Evolutionary conservation across 768 basidiomycete species (phyloP).

Genomic region (Clitopilus passeckerianus): DNA sequence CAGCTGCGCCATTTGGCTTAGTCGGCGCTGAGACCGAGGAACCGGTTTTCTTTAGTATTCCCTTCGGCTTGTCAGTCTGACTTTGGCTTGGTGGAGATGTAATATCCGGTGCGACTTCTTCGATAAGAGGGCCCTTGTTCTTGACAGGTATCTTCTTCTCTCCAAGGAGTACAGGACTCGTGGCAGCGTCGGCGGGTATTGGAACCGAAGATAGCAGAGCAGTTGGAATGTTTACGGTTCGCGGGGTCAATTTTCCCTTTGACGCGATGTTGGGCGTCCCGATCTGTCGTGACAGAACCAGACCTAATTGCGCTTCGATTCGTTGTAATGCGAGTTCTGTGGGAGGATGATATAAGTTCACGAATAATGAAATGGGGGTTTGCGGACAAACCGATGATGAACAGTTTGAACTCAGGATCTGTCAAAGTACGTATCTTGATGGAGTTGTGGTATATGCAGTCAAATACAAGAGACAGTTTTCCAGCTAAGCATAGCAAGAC

Average conservation of each 20-base stretch:
- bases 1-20: slow-evolving; percentile 1
- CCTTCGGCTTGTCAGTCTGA: slow-evolving; percentile 22
- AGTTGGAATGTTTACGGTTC: slow-evolving; percentile 52
- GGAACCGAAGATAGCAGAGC: slow-evolving; percentile 22
- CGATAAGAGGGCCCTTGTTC: slow-evolving; percentile 37
- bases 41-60: slow-evolving; percentile 35
- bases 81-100: no score
- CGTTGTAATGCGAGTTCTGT: slow-evolving; percentile 67
- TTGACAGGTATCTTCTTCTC: background rate
- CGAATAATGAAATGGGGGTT: background rate
- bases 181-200: slow-evolving; percentile 4
- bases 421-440: slow-evolving; percentile 55
- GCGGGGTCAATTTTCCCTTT: slow-evolving; percentile 63
- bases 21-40: slow-evolving; percentile 1
- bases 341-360: background rate
- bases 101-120: slow-evolving; percentile 28
- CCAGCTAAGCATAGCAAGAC: slow-evolving; percentile 43
- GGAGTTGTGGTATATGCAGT: slow-evolving; percentile 59
- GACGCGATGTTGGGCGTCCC: slow-evolving; percentile 72
- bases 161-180: background rate
- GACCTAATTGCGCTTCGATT: slow-evolving; percentile 53
- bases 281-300: slow-evolving; percentile 65
- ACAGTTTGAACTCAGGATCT: slow-evolving; percentile 63
- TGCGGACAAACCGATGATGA: slow-evolving; percentile 52
- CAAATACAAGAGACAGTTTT: slow-evolving; percentile 65